Percentiles rank a stretch among this genome's conserved stretches.
These are phyloP conservation scores for Globisporangium megalacanthum DNA, from an alignment of 352 stramenopile genomes.

Conservation along the genomic window DNA sequence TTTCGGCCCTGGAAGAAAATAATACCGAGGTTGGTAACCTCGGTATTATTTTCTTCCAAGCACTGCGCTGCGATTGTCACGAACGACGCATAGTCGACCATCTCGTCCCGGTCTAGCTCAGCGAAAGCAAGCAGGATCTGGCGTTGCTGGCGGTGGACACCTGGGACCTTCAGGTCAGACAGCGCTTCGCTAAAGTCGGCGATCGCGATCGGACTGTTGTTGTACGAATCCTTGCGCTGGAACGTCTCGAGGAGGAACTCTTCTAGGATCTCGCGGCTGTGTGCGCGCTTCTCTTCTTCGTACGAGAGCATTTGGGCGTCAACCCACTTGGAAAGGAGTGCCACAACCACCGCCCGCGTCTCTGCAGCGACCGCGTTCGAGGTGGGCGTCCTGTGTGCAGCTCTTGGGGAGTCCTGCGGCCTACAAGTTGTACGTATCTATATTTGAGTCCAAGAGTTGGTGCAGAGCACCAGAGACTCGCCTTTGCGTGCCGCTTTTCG, in stretches of 20 bases:
- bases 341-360: conserved; percentile 31
- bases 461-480: too few relatives aligned
- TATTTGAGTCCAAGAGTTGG: too few relatives aligned
- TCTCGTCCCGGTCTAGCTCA: conserved; percentile 45
- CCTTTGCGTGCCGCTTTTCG: too few relatives aligned
- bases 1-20: too few relatives aligned
- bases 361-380: conserved; percentile 24
- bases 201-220: conserved; percentile 49
- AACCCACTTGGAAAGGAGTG: conserved; percentile 37
- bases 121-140: conserved; percentile 58
- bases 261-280: conserved; percentile 38
- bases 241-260: conserved; percentile 55
- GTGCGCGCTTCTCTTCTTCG: conserved; percentile 35
- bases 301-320: conserved; percentile 39
- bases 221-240: conserved; percentile 59
- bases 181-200: conserved; percentile 37
- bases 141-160: conserved; percentile 17
- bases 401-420: too few relatives aligned
- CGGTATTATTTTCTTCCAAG: too few relatives aligned
- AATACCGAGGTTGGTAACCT: too few relatives aligned
- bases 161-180: conserved; percentile 29
- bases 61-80: conserved; percentile 38
- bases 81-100: conserved; percentile 50
- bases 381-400: conserved; percentile 13
- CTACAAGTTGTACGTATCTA: too few relatives aligned